phyloP scores from a whole-genome alignment of 306 rosid genomes.

The Casuarina equisetifolia region DNA sequence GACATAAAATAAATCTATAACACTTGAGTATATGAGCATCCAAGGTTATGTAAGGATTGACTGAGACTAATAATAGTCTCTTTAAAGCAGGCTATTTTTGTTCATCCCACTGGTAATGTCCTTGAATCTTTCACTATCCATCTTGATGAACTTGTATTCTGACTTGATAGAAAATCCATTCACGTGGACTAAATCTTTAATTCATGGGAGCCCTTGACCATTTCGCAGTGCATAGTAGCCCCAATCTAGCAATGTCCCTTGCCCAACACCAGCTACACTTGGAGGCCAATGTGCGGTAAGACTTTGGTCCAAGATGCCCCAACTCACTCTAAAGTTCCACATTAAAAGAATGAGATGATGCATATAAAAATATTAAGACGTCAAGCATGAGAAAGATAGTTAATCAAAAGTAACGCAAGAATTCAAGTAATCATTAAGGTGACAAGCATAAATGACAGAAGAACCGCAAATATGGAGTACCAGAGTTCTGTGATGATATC shows the following conservation, averaged over 20 bases:
- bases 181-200: background rate
- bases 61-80: background rate
- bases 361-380: background rate
- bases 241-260: background rate
- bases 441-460: background rate
- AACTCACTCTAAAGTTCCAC: background rate
- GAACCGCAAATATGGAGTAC: constrained; percentile 30
- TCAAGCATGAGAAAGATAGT: background rate
- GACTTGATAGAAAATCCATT: background rate
- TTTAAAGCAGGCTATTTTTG: background rate
- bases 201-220: background rate
- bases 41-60: too few species aligned
- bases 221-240: background rate
- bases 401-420: background rate
- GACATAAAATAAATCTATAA: too few species aligned
- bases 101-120: background rate
- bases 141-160: background rate
- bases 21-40: too few species aligned
- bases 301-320: background rate
- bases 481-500: background rate
- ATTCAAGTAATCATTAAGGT: background rate
- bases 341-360: background rate
- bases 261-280: background rate
- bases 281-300: background rate
- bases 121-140: background rate